Evolutionary conservation across 1,284 basidiomycete species (phyloP), one percentile per base, ranked within the genome.

Genomic region (Abortiporus biennis): DNA sequence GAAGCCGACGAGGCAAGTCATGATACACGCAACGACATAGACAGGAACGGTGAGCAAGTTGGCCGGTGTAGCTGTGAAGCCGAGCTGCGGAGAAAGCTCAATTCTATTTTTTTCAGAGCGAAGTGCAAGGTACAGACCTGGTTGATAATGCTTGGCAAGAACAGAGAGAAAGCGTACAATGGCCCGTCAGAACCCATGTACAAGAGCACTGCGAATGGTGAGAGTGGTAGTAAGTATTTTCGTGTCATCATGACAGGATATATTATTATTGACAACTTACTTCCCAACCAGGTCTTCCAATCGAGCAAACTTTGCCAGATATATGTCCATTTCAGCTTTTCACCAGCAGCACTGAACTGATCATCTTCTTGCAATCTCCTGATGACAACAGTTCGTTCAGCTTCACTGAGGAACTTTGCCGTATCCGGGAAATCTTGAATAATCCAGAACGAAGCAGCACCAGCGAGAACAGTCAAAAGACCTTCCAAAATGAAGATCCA

Each of bases 391-490:
- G 76, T 80, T 19, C 83, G 68, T 63, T 92, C 88, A 2, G 64
- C 67, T 49, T 83, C 80, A 20, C 69, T 73, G 15, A 91, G 69
- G 66, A 88, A 88, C 51, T 74, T 85, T 33, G 86, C 86, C 0
- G 76, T 83, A 54, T 87, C 83, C 3, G 85, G 86, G 65, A 90
- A 90, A 61, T 90, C 87, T 54, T 84, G 78, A 47, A 88, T 77
- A 50, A 88, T 76, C 72, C 75, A 89, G 67, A 80, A 89, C 3
- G 84, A 85, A 3, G 67, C 52, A n/a, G 61, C 53, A 2, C 82
- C 84, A 2, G 79, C 78, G 17, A 86, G 6, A 22, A 88, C 72
- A 2, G 86, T 90, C 17, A 66, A 66, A 23, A 88, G 66, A 21
- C 78, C 80, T 48, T 81, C 77, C 16, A 82, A 50, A 51, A 81